Conservation (phyloP, 2,329 filamentous ascomycete genomes). For the Botryotinia calthae region DNA sequence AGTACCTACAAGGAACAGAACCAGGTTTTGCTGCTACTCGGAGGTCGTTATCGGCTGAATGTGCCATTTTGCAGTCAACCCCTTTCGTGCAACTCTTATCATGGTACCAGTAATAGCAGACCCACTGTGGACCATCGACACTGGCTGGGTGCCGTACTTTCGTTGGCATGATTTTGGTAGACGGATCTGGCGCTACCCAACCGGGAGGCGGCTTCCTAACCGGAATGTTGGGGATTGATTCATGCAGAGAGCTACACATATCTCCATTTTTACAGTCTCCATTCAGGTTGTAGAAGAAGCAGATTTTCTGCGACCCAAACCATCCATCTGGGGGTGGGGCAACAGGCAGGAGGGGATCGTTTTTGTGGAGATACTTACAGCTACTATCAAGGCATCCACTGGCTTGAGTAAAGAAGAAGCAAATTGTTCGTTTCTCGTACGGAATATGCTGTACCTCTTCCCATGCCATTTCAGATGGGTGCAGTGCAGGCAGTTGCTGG, state of each 20-base stretch:
- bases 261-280: conserved; percentile 4
- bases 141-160: not conserved
- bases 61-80: conserved; percentile 1
- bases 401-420: not conserved
- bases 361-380: not conserved
- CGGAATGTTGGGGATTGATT: not conserved
- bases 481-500: conserved; percentile 8
- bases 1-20: not conserved
- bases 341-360: not conserved
- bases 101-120: conserved; percentile 15
- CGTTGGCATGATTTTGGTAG: not conserved
- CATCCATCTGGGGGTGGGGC: not conserved
- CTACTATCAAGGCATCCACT: not conserved
- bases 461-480: conserved; percentile 10
- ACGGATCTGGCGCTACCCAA: not conserved
- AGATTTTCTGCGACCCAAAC: conserved; percentile 13
- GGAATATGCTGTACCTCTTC: conserved; percentile 10
- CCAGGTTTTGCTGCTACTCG: not conserved
- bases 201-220: not conserved
- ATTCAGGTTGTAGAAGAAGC: conserved; percentile 24
- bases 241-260: conserved; percentile 7
- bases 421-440: conserved; percentile 5
- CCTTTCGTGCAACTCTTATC: conserved; percentile 20
- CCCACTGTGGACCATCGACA: not conserved
- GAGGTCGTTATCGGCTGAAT: conserved; percentile 8